Evolutionary conservation across 225 moss, liverwort and hornwort species (phyloP).

Genomic region (Ulota crispa): DNA sequence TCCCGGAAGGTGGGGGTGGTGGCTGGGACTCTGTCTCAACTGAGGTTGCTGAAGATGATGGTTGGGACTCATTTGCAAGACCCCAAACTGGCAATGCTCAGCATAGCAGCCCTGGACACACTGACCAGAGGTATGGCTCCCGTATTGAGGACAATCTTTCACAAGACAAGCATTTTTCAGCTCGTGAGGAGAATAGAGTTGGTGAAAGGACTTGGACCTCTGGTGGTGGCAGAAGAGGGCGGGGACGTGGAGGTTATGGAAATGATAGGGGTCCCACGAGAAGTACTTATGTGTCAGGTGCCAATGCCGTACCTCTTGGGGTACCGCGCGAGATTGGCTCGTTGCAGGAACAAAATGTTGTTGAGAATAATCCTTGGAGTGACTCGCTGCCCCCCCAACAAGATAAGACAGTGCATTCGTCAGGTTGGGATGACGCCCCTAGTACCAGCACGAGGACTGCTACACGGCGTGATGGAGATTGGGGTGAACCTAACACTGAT

Average conservation of each 20-base stretch:
- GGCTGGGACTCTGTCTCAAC: slow-evolving; percentile 35
- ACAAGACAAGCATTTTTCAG: slow-evolving; percentile 5
- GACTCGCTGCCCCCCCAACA: slow-evolving; percentile 9
- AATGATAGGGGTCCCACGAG: slow-evolving; percentile 21
- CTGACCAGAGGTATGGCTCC: neutral
- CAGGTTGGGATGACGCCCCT: slow-evolving; percentile 34
- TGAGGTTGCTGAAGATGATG: slow-evolving; percentile 23
- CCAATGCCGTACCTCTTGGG: slow-evolving; percentile 45
- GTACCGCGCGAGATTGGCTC: slow-evolving; percentile 27
- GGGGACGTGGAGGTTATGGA: slow-evolving; percentile 24
- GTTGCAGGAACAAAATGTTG: slow-evolving; percentile 13
- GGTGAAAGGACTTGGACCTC: slow-evolving; percentile 31
- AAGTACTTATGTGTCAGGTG: slow-evolving; percentile 38
- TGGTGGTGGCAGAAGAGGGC: slow-evolving; percentile 28
- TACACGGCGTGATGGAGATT: slow-evolving; percentile 7
- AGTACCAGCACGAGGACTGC: slow-evolving; percentile 10
- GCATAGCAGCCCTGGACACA: slow-evolving; percentile 1
- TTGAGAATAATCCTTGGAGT: slow-evolving; percentile 9
- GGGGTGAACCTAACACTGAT: neutral
- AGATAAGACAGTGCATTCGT: neutral
- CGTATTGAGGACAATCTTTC: neutral
- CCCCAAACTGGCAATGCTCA: slow-evolving; percentile 8
- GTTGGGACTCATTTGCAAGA: slow-evolving; percentile 24
- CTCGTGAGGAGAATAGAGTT: slow-evolving; percentile 17
- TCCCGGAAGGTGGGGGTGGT: slow-evolving; percentile 22